These are phyloP conservation scores for Asterochloris erici DNA, from an alignment of 139 green algal genomes.

Conservation along the genomic window DNA sequence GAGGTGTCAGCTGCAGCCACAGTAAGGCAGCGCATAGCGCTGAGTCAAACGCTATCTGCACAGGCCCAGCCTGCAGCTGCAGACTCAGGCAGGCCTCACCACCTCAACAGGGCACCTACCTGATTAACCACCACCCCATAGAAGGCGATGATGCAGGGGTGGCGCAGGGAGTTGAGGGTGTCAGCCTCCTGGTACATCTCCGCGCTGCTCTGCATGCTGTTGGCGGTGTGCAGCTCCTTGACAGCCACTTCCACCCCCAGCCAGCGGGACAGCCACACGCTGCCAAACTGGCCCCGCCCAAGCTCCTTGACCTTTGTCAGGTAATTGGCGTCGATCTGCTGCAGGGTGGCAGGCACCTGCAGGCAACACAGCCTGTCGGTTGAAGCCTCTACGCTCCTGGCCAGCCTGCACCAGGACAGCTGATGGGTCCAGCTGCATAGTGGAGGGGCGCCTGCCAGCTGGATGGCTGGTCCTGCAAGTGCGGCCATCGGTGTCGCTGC, in stretches of 20 bases:
- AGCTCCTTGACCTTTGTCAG: slow-evolving; percentile 59
- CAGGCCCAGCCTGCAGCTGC: too few species aligned
- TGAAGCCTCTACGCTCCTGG: too few species aligned
- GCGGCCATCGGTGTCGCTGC: slow-evolving; percentile 4
- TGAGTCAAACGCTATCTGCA: too few species aligned
- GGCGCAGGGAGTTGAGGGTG: slow-evolving; percentile 55
- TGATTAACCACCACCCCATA: slow-evolving; percentile 44
- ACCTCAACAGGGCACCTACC: not conserved
- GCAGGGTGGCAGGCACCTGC: slow-evolving; percentile 35
- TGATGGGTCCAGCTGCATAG: not conserved
- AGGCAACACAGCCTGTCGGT: not conserved
- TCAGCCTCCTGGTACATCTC: slow-evolving; percentile 59
- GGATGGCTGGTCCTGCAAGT: not conserved
- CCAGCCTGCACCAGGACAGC: not conserved
- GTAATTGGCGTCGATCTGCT: slow-evolving; percentile 45
- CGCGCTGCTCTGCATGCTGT: slow-evolving; percentile 11
- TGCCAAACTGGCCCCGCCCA: slow-evolving; percentile 59
- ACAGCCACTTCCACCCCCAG: slow-evolving; percentile 64
- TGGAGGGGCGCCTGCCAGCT: not conserved
- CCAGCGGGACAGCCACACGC: slow-evolving; percentile 57
- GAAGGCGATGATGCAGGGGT: slow-evolving; percentile 65
- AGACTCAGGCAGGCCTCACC: too few species aligned
- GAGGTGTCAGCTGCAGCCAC: too few species aligned
- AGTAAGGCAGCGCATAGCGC: too few species aligned
- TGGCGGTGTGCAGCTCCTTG: slow-evolving; percentile 54